phyloP scores from a whole-genome alignment of 169 alveolate genomes.

The Theileria annulata region DNA sequence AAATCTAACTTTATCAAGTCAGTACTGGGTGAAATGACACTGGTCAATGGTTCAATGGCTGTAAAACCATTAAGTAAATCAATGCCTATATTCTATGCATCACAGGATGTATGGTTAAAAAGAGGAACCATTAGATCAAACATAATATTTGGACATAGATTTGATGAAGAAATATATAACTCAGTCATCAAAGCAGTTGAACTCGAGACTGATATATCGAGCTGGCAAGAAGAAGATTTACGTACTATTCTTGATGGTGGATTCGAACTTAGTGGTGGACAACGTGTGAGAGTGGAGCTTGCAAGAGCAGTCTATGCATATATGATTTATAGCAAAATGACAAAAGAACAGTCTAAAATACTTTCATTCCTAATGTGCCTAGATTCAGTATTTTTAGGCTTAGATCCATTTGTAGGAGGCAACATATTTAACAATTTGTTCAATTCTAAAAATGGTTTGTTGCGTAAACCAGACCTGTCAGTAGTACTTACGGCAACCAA shows the following conservation, averaged over 20 bases:
- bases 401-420: constrained; percentile 68
- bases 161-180: constrained; percentile 42
- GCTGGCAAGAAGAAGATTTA: constrained; percentile 58
- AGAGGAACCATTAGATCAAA: constrained; percentile 51
- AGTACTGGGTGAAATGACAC: constrained; percentile 63
- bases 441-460: constrained; percentile 35
- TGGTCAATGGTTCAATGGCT: constrained; percentile 60
- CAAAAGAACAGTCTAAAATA: constrained; percentile 12
- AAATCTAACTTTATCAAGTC: constrained; percentile 59
- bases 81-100: constrained; percentile 61
- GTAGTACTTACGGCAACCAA: constrained; percentile 30
- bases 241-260: constrained; percentile 54
- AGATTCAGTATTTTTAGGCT: constrained; percentile 66
- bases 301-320: constrained; percentile 89
- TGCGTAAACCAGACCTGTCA: constrained; percentile 43
- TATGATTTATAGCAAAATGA: constrained; percentile 53
- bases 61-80: constrained; percentile 49
- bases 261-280: constrained; percentile 87
- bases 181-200: constrained; percentile 31
- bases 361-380: constrained; percentile 63
- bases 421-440: constrained; percentile 70
- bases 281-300: constrained; percentile 87
- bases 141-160: constrained; percentile 39
- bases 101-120: constrained; percentile 64
- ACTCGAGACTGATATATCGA: constrained; percentile 38